These are phyloP conservation scores for Geranium rotundifolium DNA, from an alignment of 345 rosid species.

Conservation along the genomic window DNA sequence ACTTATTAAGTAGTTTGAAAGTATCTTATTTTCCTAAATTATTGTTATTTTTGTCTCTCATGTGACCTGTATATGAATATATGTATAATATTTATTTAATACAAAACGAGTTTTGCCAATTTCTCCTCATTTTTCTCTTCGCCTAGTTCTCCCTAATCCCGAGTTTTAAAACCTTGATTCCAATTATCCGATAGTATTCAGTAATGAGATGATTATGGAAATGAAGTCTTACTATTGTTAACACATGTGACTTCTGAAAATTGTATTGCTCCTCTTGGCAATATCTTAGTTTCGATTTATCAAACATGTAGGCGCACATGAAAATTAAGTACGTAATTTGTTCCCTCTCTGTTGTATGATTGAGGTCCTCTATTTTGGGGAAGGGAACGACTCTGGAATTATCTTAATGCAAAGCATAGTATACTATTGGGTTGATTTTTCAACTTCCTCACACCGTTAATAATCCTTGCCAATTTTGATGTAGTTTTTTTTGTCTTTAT, in stretches of 20 bases:
- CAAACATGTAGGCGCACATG: not conserved
- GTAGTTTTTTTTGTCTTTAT: slow-evolving; percentile 9
- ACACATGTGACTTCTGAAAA: not conserved
- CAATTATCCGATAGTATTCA: not conserved
- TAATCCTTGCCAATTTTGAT: slow-evolving; percentile 2
- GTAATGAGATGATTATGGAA: not conserved
- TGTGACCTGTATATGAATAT: too few relatives aligned
- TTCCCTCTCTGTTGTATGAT: not conserved
- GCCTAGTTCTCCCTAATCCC: too few relatives aligned
- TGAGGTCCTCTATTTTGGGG: not conserved
- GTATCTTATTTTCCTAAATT: too few relatives aligned
- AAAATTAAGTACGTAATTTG: not conserved
- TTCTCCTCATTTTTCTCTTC: too few relatives aligned
- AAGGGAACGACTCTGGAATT: not conserved
- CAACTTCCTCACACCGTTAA: not conserved
- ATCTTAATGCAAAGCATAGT: not conserved
- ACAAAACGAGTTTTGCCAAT: too few relatives aligned
- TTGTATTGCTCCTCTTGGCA: not conserved
- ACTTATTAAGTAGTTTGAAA: too few relatives aligned
- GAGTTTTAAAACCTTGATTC: too few relatives aligned
- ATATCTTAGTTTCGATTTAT: not conserved
- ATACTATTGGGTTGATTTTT: not conserved
- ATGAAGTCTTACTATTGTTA: not conserved
- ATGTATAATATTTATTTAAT: too few relatives aligned
- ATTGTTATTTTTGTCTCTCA: too few relatives aligned